phyloP scores from a whole-genome alignment of 1,284 basidiomycete species.

The Afroboletus lepidellus region DNA sequence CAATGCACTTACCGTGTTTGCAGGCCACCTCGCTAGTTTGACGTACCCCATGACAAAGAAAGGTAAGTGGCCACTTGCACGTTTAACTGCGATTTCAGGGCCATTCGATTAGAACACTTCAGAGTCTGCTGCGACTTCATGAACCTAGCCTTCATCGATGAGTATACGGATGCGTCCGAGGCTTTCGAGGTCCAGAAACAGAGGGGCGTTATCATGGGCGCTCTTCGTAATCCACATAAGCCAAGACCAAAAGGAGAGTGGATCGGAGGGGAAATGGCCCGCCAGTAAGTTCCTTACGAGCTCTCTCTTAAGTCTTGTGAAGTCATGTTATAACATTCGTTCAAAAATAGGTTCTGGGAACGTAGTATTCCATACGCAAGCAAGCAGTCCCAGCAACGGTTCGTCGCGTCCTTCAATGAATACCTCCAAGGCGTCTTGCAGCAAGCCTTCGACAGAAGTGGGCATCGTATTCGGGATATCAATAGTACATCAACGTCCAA shows the following conservation, averaged over 20 bases:
- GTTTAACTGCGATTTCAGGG: not conserved
- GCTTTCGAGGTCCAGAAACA: conserved; percentile 27
- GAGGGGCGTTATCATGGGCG: conserved; percentile 38
- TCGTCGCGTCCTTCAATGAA: conserved; percentile 34
- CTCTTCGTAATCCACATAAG: conserved; percentile 22
- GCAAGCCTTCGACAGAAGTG: conserved; percentile 37
- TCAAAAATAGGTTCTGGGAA: conserved; percentile 14
- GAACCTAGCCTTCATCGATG: conserved; percentile 44
- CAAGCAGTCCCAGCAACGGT: conserved; percentile 21
- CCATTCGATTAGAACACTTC: not conserved
- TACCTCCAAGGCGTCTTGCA: conserved; percentile 35
- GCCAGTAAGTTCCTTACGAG: conserved; percentile 12
- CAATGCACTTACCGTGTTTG: not conserved
- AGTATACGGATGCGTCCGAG: conserved; percentile 39
- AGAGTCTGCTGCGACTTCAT: conserved; percentile 41
- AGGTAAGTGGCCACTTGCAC: not conserved
- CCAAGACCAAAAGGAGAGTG: not conserved
- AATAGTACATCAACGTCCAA: conserved; percentile 32
- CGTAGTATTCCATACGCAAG: not conserved
- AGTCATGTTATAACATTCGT: too few species aligned
- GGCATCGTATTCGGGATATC: conserved; percentile 32
- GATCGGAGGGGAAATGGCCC: conserved; percentile 16
- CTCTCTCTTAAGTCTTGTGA: too few species aligned
- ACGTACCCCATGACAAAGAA: conserved; percentile 9
- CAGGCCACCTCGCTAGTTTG: conserved; percentile 9